Evolutionary conservation across 164 flowering plant species (phyloP).

Genomic region (Aristolochia contorta): DNA sequence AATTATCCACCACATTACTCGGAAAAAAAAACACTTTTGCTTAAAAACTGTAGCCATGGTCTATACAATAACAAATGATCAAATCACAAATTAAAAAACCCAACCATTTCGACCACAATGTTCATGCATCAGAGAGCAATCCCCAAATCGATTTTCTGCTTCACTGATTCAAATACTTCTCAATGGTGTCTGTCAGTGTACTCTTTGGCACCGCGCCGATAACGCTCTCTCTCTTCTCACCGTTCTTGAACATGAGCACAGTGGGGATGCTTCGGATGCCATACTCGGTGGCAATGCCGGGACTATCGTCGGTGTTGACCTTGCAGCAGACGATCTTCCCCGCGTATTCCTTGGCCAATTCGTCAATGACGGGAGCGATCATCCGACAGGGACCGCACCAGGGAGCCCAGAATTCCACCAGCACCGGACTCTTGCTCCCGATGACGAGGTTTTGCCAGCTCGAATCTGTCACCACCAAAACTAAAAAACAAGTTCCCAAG

Average conservation of each 20-base stretch:
- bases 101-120: too few relatives aligned
- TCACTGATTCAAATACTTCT: slow-evolving; percentile 40
- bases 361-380: slow-evolving; percentile 63
- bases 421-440: slow-evolving; percentile 33
- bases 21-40: background rate
- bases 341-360: slow-evolving; percentile 53
- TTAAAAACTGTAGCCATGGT: too few relatives aligned
- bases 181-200: slow-evolving; percentile 46
- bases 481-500: slow-evolving; percentile 22
- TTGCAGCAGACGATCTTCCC: slow-evolving; percentile 61
- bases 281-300: slow-evolving; percentile 46
- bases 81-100: too few relatives aligned
- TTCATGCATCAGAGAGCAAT: too few relatives aligned
- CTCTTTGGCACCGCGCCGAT: slow-evolving; percentile 78
- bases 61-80: too few relatives aligned
- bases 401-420: slow-evolving; percentile 90
- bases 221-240: slow-evolving; percentile 72
- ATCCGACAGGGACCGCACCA: slow-evolving; percentile 92
- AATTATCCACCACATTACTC: too few relatives aligned
- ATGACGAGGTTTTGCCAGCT: slow-evolving; percentile 47
- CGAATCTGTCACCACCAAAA: slow-evolving; percentile 42
- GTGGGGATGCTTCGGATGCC: slow-evolving; percentile 79
- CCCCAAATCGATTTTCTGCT: too few relatives aligned
- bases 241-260: slow-evolving; percentile 65
- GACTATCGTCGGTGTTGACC: slow-evolving; percentile 67